Evolutionary conservation across 1,284 basidiomycete genomes (phyloP), one percentile per base, ranked within the genome.

Genomic region (Wolfiporia cocos): DNA sequence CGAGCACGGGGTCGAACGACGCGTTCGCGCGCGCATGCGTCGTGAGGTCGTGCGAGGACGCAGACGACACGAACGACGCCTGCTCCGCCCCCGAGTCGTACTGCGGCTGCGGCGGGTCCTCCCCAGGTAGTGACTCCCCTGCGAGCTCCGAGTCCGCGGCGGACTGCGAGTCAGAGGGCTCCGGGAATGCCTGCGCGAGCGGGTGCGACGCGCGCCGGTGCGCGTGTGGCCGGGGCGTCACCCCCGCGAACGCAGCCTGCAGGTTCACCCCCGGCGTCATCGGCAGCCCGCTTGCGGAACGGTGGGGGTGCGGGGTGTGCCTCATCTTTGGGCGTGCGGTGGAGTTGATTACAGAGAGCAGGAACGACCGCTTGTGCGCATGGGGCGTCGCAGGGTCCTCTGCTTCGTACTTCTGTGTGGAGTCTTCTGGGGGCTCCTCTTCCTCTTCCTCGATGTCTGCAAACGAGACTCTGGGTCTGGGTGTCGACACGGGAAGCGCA

Each of bases 1-100:
- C 83, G 58, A 86, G 76, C 4, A 81, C 72, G 28, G 85, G 83
- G 55, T 89, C 86, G 48, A 92, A 88, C 6, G 87, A 91, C 12
- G 86, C 86, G 54, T 92, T 92, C 30, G 78, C 84, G 7, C 85
- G 79, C 23, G 76, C 79, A 53, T 88, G 81, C 5, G 82, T 79
- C 2, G 86, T 88, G 29, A 92, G 67, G 57, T 92, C 90, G 48
- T 91, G 85, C 18, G 88, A 90, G 1, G 88, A 90, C 3, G 84
- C 75, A 0, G 83, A 87, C 3, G 87, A 90, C 31, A 86, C 68
- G 61, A 85, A 79, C 0, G 86, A 86, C 2, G 67, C 72, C 24
- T 68, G 67, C 39, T 79, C 78, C 36, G 41, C 39, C 3, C 39
- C 49, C 12, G 48, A 41, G 34, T 59, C 59, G 43, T 62, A 57